Conservation (phyloP, 2,329 filamentous ascomycete genomes). For the Fusarium anguioides region DNA sequence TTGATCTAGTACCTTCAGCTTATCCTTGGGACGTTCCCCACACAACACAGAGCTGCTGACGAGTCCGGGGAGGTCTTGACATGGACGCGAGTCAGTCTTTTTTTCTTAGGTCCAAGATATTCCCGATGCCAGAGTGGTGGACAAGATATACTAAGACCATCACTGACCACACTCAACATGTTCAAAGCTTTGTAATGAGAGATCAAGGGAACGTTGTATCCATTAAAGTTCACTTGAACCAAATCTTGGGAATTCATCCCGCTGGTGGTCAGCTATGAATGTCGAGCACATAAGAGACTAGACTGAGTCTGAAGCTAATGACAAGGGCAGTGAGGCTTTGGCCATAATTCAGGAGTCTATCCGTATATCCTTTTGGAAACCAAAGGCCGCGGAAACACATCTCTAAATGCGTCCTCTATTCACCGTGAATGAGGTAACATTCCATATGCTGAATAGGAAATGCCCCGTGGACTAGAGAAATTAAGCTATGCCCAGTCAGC, state of each 20-base stretch:
- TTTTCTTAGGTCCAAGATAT: conserved; percentile 14
- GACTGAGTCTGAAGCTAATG: neutral
- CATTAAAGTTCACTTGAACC: neutral
- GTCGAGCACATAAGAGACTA: neutral
- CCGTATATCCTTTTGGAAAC: neutral
- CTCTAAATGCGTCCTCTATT: neutral
- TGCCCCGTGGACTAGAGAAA: conserved; percentile 12
- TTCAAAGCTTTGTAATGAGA: neutral
- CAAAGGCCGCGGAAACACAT: neutral
- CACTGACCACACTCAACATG: neutral
- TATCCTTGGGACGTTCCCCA: neutral
- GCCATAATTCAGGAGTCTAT: neutral
- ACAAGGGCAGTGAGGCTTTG: neutral
- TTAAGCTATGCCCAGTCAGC: conserved; percentile 37
- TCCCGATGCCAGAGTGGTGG: conserved; percentile 6
- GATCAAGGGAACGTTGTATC: neutral
- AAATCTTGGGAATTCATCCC: neutral
- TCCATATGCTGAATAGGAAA: conserved; percentile 3
- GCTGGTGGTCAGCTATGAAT: neutral
- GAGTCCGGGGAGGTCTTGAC: conserved; percentile 7
- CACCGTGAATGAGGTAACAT: conserved; percentile 4
- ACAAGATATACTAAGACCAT: neutral
- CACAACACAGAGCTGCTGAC: conserved; percentile 12
- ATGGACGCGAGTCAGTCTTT: conserved; percentile 12
- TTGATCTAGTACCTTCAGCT: conserved; percentile 8